These are phyloP conservation scores for Metroxylon sagu DNA, from an alignment of 176 grass and related monocot species.

Conservation along the genomic window DNA sequence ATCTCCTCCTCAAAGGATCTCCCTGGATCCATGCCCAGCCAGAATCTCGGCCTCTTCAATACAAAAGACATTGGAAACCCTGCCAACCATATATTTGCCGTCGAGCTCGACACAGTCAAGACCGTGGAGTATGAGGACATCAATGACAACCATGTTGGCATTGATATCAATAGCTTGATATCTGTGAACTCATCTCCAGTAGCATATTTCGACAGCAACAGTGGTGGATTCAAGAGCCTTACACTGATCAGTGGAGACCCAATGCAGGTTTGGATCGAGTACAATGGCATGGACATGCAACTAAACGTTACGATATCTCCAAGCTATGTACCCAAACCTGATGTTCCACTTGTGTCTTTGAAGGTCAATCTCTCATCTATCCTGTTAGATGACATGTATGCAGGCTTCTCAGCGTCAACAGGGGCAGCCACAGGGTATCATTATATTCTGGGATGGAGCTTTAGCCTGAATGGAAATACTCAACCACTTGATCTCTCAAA, in stretches of 20 bases:
- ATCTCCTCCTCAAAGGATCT: conserved; percentile 24
- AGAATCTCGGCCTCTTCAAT: conserved; percentile 48
- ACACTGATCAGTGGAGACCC: conserved; percentile 7
- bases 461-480: conserved; percentile 35
- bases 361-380: conserved; percentile 29
- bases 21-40: conserved; percentile 18
- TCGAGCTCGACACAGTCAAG: conserved; percentile 54
- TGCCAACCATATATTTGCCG: conserved; percentile 33
- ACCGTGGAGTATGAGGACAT: conserved; percentile 30
- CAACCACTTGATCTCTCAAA: conserved; percentile 42
- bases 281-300: conserved; percentile 23
- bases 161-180: conserved; percentile 34
- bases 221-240: neutral
- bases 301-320: conserved; percentile 39
- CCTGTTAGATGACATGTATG: conserved; percentile 27
- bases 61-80: conserved; percentile 8
- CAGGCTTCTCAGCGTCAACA: conserved; percentile 56
- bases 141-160: conserved; percentile 54
- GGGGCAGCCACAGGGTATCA: conserved; percentile 45
- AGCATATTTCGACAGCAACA: conserved; percentile 1
- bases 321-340: conserved; percentile 14
- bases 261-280: conserved; percentile 58
- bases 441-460: conserved; percentile 67
- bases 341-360: conserved; percentile 19
- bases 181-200: conserved; percentile 3